A percentile compares a stretch with the other conserved stretches of the same genome.
phyloP scores from a whole-genome alignment of 495 filamentous ascomycete genomes.

The Apodospora peruviana region DNA sequence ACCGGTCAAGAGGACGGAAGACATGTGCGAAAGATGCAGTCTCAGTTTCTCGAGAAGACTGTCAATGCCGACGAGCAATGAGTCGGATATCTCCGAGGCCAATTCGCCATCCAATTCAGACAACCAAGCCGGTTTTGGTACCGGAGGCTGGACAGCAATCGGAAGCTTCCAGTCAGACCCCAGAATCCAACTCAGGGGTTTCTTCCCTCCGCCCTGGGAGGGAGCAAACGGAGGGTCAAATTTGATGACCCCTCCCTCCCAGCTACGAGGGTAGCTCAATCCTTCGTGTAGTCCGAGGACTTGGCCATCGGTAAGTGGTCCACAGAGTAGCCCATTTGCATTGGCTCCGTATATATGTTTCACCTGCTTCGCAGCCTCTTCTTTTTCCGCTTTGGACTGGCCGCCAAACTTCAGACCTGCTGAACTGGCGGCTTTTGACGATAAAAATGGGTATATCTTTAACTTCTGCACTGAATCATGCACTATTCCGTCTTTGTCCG shows the following conservation, averaged over 20 bases:
- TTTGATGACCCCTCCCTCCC: slow-evolving; percentile 72
- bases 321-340: slow-evolving; percentile 63
- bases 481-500: slow-evolving; percentile 22
- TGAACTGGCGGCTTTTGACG: slow-evolving; percentile 43
- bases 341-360: slow-evolving; percentile 49
- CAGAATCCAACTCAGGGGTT: slow-evolving; percentile 63
- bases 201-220: slow-evolving; percentile 39
- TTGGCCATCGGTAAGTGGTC: slow-evolving; percentile 85
- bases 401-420: slow-evolving; percentile 82
- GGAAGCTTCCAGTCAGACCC: slow-evolving; percentile 67
- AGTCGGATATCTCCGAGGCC: slow-evolving; percentile 43
- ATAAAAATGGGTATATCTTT: slow-evolving; percentile 73
- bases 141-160: slow-evolving; percentile 65
- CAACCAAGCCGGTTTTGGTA: slow-evolving; percentile 53
- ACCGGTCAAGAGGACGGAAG: slow-evolving; percentile 83
- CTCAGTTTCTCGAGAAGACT: slow-evolving; percentile 61
- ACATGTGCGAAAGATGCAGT: slow-evolving; percentile 71
- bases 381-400: slow-evolving; percentile 68
- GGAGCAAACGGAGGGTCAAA: slow-evolving; percentile 55
- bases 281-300: slow-evolving; percentile 49
- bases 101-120: slow-evolving; percentile 43
- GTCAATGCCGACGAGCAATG: slow-evolving; percentile 82
- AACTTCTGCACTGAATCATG: slow-evolving; percentile 43
- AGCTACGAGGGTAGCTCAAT: slow-evolving; percentile 37
- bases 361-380: slow-evolving; percentile 57